Conservation (phyloP, 208 protist species). For the Trypanosoma mega region DNA sequence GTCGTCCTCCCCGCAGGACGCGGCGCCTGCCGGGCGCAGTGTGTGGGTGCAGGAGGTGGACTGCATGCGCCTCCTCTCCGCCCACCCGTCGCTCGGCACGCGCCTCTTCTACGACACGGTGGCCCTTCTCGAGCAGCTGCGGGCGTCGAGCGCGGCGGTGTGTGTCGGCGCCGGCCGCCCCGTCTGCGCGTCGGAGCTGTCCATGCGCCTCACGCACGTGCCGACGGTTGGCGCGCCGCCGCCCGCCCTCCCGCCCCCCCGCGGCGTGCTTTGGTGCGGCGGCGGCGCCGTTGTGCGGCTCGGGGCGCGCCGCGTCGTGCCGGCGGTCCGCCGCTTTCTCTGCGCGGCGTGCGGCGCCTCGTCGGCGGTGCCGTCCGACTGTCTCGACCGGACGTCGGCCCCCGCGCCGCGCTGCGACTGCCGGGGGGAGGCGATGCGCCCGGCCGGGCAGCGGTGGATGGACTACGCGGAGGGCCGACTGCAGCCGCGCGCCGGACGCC, state of each 20-base stretch:
- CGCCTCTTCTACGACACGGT: slow-evolving; percentile 51
- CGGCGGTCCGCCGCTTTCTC: slow-evolving; percentile 61
- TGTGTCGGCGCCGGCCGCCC: slow-evolving; percentile 47
- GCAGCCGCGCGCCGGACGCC: slow-evolving; percentile 79
- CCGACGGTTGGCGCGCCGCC: slow-evolving; percentile 44
- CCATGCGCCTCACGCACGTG: slow-evolving; percentile 67
- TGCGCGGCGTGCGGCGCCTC: slow-evolving; percentile 63
- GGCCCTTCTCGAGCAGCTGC: slow-evolving; percentile 40
- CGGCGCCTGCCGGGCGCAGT: slow-evolving; percentile 23
- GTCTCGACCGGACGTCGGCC: slow-evolving; percentile 62
- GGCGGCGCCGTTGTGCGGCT: slow-evolving; percentile 86
- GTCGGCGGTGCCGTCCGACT: slow-evolving; percentile 48
- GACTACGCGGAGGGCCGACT: slow-evolving; percentile 89
- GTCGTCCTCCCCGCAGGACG: slow-evolving; percentile 8
- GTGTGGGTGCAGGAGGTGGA: slow-evolving; percentile 76
- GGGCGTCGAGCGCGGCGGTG: slow-evolving; percentile 44
- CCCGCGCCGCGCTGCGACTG: slow-evolving; percentile 57
- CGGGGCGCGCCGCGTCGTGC: slow-evolving; percentile 75
- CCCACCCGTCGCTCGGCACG: slow-evolving; percentile 43
- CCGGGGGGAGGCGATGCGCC: slow-evolving; percentile 64
- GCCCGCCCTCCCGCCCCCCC: slow-evolving; percentile 57
- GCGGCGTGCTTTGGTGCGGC: slow-evolving; percentile 67
- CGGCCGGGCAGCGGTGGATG: slow-evolving; percentile 82
- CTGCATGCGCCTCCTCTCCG: slow-evolving; percentile 66
- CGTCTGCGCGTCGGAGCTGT: slow-evolving; percentile 51